These are phyloP conservation scores for Primulina eburnea DNA, from an alignment of 257 asterid genomes.

Conservation along the genomic window DNA sequence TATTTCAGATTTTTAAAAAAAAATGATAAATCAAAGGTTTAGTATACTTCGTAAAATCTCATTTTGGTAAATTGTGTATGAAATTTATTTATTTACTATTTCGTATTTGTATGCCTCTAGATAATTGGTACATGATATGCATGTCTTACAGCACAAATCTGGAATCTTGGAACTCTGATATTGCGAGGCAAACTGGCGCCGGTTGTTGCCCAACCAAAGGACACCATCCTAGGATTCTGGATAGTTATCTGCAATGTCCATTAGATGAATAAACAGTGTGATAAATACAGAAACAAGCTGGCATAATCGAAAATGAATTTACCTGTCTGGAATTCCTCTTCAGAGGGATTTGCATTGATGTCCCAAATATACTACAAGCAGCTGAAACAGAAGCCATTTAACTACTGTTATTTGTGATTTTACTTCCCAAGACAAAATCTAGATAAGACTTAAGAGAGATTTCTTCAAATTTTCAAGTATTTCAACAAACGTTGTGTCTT, in stretches of 20 bases:
- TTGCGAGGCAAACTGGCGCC: conserved; percentile 31
- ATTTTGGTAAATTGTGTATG: too few relatives aligned
- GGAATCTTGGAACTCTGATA: conserved; percentile 41
- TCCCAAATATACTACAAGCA: conserved; percentile 37
- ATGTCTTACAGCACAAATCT: conserved; percentile 44
- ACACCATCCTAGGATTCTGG: conserved; percentile 32
- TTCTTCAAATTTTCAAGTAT: neutral
- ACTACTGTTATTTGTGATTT: neutral
- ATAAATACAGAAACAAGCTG: too few relatives aligned
- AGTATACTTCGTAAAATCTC: too few relatives aligned
- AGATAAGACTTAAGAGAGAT: neutral
- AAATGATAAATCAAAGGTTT: too few relatives aligned
- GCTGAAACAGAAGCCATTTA: conserved; percentile 58
- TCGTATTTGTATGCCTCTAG: too few relatives aligned
- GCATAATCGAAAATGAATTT: conserved; percentile 29
- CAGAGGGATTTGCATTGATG: conserved; percentile 30
- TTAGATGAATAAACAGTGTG: too few relatives aligned
- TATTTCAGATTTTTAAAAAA: too few relatives aligned
- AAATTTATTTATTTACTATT: too few relatives aligned
- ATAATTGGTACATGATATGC: too few relatives aligned
- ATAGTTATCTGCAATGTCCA: conserved; percentile 31
- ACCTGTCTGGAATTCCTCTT: conserved; percentile 14
- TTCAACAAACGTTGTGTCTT: too few relatives aligned
- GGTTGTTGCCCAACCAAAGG: conserved; percentile 38
- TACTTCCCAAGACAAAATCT: neutral